These are phyloP conservation scores for Saxophila tyrrhenica DNA, from an alignment of 495 filamentous ascomycete genomes.

Conservation along the genomic window DNA sequence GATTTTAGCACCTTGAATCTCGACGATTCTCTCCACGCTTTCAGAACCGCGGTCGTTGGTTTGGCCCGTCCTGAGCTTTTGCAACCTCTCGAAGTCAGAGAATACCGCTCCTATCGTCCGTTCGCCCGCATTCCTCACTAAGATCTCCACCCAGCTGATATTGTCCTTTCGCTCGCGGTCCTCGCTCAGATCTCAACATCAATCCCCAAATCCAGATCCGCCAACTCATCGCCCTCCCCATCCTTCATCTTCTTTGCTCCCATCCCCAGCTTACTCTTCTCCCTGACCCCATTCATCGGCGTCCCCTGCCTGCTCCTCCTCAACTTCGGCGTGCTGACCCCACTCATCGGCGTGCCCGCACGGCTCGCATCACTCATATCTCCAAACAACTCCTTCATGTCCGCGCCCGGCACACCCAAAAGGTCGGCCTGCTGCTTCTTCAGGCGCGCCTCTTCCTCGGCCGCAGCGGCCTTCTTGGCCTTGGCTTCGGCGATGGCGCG, in stretches of 20 bases:
- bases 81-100: no score
- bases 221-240: constrained; percentile 34
- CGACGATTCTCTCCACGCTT: no score
- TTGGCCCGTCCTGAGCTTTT: no score
- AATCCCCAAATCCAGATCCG: constrained; percentile 32
- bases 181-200: constrained; percentile 35
- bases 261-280: constrained; percentile 22
- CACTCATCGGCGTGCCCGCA: constrained; percentile 36
- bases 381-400: constrained; percentile 27
- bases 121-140: no score
- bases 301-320: constrained; percentile 16
- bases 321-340: constrained; percentile 32
- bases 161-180: no score
- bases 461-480: constrained; percentile 29
- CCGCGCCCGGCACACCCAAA: constrained; percentile 12
- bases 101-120: no score
- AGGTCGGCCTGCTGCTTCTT: constrained; percentile 21
- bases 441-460: constrained; percentile 19
- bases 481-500: constrained; percentile 16
- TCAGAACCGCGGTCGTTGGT: no score
- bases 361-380: constrained; percentile 35
- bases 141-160: no score
- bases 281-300: constrained; percentile 18
- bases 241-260: constrained; percentile 28
- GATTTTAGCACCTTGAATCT: no score